Evolutionary conservation across 1,139 yeast genomes (phyloP), one percentile per base, ranked within the genome.

Genomic region (Candida buenavistaensis): DNA sequence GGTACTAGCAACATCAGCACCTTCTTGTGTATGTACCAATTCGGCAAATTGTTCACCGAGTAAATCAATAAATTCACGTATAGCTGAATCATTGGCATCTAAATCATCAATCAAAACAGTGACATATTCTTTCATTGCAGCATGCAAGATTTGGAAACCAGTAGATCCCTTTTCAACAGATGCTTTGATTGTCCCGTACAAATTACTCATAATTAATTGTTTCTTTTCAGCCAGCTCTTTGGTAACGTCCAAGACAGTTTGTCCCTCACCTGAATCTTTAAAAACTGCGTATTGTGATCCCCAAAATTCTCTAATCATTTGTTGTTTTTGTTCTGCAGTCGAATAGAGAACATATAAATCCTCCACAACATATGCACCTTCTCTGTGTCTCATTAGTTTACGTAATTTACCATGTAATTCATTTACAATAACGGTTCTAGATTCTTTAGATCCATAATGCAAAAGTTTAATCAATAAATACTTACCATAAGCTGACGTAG

Each of bases 321-420:
- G 96, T 36, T 79, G 78, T 60, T 79, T 86, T 63, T 92, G 97
- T 43, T 82, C 87, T 28, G 83, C 75, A 19, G 89, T 80, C 4
- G 96, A 78, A 59, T 90, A 92, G 46, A 89, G 78, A 19, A 89
- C 87, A 57, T 73, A 92, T 51, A 89, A 74, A 69, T 92, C 98
- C 64, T 92, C 97, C 45, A 90, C 90, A 26, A 92, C 97, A 54
- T 92, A 89, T n/a, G 97, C 97, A 64, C 97, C 98, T 71, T 92
- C 97, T 64, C 84, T 83, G 63, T 92, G 97, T 71, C 95, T 82
- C 94, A 92, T 89, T 46, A 92, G 72, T 61, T 88, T 90, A 58
- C 97, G 74, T 51, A 88, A 77, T 51, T 83, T 83, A 35, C 97
- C 97, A 54, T 89, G 96, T 44, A 92, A 72, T 62, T 88, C 97